phyloP scores from a whole-genome alignment of 1,284 basidiomycete species.

The Ganoderma boninense region DNA sequence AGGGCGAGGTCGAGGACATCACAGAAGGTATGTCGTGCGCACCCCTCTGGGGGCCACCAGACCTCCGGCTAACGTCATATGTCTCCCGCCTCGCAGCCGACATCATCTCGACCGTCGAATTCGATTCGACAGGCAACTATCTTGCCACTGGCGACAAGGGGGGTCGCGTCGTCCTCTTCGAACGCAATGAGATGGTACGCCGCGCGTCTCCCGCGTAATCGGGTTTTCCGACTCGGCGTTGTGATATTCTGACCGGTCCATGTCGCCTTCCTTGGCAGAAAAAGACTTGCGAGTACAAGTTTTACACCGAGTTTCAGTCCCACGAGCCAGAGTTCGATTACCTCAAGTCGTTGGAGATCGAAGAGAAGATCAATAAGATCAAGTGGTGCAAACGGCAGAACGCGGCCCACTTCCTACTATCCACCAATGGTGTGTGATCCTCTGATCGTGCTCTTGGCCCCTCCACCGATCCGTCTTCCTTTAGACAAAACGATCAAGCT shows the following conservation, averaged over 20 bases:
- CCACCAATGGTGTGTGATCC: constrained; percentile 85
- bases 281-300: constrained; percentile 99
- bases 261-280: constrained; percentile 63
- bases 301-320: constrained; percentile 99
- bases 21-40: constrained; percentile 82
- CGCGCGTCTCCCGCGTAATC: constrained; percentile 24
- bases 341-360: constrained; percentile 99
- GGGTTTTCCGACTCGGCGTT: constrained; percentile 17
- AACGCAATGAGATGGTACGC: constrained; percentile 96
- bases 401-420: constrained; percentile 95
- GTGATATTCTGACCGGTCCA: constrained; percentile 16
- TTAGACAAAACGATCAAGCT: constrained; percentile 99
- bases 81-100: constrained; percentile 64
- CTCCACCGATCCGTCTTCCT: background rate
- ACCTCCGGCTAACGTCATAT: constrained; percentile 36
- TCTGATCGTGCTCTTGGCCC: background rate
- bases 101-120: constrained; percentile 99
- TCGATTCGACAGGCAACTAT: constrained; percentile 99
- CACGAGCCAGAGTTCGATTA: constrained; percentile 99
- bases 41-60: constrained; percentile 33
- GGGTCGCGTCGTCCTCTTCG: constrained; percentile 97
- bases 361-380: constrained; percentile 99
- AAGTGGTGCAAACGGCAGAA: constrained; percentile 99
- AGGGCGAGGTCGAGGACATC: constrained; percentile 99
- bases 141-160: constrained; percentile 99